phyloP scores from a whole-genome alignment of 441 rosid genomes.

The Lepidium campestre region DNA sequence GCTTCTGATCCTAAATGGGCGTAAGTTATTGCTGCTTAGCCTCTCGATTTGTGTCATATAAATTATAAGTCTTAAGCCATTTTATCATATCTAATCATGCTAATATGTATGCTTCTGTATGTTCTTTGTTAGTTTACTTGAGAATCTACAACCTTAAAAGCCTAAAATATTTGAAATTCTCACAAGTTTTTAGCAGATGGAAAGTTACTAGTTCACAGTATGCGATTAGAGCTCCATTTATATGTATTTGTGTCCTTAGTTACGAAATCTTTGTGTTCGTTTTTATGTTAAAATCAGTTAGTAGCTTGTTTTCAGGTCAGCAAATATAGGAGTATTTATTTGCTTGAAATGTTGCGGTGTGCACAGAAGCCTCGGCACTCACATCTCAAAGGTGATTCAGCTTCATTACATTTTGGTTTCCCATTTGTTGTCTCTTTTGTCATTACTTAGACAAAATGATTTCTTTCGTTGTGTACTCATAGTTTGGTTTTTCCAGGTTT shows the following conservation, averaged over 20 bases:
- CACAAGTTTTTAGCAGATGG: neutral
- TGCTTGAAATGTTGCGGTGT: slow-evolving; percentile 96
- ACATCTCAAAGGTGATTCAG: slow-evolving; percentile 77
- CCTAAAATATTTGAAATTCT: neutral
- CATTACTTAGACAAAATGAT: neutral
- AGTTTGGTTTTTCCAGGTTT: slow-evolving; percentile 47
- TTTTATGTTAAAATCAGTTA: neutral
- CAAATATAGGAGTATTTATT: slow-evolving; percentile 91
- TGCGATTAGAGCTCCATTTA: neutral
- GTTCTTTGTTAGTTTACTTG: neutral
- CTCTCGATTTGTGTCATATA: neutral
- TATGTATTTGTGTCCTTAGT: neutral
- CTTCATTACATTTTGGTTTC: neutral
- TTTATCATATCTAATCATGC: neutral
- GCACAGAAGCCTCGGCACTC: slow-evolving; percentile 96
- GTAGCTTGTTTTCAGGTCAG: slow-evolving; percentile 43
- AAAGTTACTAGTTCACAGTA: neutral
- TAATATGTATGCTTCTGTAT: neutral
- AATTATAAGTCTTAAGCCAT: neutral
- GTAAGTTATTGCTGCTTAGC: slow-evolving; percentile 38
- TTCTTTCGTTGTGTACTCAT: neutral
- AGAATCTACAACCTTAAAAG: neutral
- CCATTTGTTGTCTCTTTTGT: neutral
- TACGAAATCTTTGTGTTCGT: neutral
- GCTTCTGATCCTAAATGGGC: slow-evolving; percentile 99